These are phyloP conservation scores for Scopulariopsis brevicaulis DNA, from an alignment of 2,329 filamentous ascomycete genomes.

Conservation along the genomic window DNA sequence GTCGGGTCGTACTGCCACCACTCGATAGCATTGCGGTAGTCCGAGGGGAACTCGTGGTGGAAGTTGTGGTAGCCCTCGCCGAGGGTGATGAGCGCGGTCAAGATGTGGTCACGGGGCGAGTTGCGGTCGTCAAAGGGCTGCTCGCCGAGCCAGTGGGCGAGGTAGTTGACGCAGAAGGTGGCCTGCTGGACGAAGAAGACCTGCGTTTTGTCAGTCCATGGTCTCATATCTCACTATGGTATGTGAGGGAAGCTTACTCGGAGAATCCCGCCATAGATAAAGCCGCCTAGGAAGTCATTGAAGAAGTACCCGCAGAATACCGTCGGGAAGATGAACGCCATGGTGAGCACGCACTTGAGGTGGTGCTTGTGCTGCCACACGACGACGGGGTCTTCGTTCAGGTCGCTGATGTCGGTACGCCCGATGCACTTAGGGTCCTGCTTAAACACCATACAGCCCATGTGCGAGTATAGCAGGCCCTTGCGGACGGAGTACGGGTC, in stretches of 20 bases:
- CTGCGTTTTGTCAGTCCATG: conserved; percentile 1
- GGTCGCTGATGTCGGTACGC: conserved; percentile 76
- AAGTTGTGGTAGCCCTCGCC: conserved; percentile 93
- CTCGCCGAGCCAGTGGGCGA: conserved; percentile 85
- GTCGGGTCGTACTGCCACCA: conserved; percentile 90
- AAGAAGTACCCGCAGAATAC: conserved; percentile 67
- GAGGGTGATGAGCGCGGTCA: conserved; percentile 76
- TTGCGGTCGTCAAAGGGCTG: conserved; percentile 91
- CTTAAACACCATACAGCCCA: conserved; percentile 90
- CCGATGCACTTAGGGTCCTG: conserved; percentile 85
- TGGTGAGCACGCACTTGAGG: conserved; percentile 65
- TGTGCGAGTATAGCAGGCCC: conserved; percentile 71
- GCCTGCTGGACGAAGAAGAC: conserved; percentile 88
- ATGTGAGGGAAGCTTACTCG: no score
- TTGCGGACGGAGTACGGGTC: conserved; percentile 87
- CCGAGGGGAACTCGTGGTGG: conserved; percentile 88
- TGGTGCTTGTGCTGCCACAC: conserved; percentile 85
- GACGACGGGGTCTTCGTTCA: conserved; percentile 77
- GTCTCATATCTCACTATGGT: background rate
- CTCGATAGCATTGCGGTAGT: conserved; percentile 85
- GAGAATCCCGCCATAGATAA: conserved; percentile 76
- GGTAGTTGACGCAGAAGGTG: conserved; percentile 89
- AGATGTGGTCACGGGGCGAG: conserved; percentile 77
- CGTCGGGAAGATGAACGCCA: conserved; percentile 67
- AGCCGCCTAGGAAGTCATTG: conserved; percentile 72